Percentiles rank a stretch among this genome's conserved stretches.
phyloP scores from a whole-genome alignment of 768 basidiomycete genomes.

The Tulasnella sp. region DNA sequence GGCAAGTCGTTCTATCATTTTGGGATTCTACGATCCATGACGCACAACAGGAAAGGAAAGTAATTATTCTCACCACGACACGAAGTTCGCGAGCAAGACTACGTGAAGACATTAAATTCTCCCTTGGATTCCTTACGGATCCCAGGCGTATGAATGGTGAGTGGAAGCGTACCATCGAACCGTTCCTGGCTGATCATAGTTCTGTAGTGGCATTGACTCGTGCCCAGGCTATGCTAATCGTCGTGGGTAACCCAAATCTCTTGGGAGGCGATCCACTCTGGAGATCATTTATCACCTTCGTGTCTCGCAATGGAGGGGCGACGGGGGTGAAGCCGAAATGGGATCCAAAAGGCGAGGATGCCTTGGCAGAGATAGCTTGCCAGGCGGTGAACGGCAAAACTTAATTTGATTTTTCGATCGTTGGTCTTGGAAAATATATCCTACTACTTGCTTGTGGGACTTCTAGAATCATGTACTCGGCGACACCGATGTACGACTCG shows the following conservation, averaged over 20 bases:
- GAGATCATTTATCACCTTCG: constrained; percentile 6
- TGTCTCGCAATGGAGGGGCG: constrained; percentile 1
- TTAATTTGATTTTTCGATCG: no score
- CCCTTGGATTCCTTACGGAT: constrained; percentile 9
- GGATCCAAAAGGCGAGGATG: no score
- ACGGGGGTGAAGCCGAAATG: constrained; percentile 1
- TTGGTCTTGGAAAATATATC: no score
- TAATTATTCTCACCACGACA: constrained; percentile 1
- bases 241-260: constrained; percentile 10
- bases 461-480: no score
- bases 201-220: constrained; percentile 11
- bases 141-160: constrained; percentile 12
- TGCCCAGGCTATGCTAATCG: constrained; percentile 10
- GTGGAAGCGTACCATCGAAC: background rate
- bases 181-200: constrained; percentile 34
- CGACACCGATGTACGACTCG: no score
- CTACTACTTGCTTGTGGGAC: no score
- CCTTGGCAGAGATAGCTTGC: no score
- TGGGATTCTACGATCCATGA: background rate
- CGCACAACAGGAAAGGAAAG: background rate
- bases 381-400: no score
- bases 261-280: constrained; percentile 2
- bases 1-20: background rate
- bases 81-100: background rate
- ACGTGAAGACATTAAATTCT: background rate